Evolutionary conservation across 2,329 filamentous ascomycete genomes (phyloP).

Genomic region (Biscogniauxia marginata): DNA sequence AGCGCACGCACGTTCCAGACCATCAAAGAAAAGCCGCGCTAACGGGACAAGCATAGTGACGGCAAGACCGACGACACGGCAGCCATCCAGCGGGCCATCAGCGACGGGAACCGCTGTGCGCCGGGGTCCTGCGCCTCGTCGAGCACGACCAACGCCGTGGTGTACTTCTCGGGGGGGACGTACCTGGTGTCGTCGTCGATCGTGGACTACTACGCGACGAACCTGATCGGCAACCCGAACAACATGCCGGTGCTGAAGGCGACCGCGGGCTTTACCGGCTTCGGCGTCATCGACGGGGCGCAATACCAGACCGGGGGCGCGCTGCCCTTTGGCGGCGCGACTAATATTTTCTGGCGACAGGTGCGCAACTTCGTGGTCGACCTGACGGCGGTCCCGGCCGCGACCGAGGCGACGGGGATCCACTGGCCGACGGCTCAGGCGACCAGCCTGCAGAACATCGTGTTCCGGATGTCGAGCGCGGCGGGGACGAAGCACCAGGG

Average conservation of each 20-base stretch:
- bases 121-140: constrained; percentile 12
- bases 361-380: not conserved
- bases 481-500: constrained; percentile 52
- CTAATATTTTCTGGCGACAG: constrained; percentile 58
- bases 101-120: constrained; percentile 17
- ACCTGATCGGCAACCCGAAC: constrained; percentile 51
- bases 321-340: constrained; percentile 50
- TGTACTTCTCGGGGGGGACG: constrained; percentile 20
- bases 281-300: constrained; percentile 49
- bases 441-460: constrained; percentile 57
- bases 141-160: constrained; percentile 18
- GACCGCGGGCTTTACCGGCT: constrained; percentile 44
- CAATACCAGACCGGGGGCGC: constrained; percentile 40
- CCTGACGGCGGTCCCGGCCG: constrained; percentile 35
- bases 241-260: constrained; percentile 54
- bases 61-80: constrained; percentile 16
- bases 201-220: constrained; percentile 75
- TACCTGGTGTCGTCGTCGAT: constrained; percentile 49
- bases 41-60: constrained; percentile 4
- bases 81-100: constrained; percentile 17
- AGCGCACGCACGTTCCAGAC: too few relatives aligned
- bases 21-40: constrained; percentile 2
- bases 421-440: constrained; percentile 70
- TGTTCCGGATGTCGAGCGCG: constrained; percentile 49
- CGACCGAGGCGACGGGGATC: constrained; percentile 51